A percentile compares a stretch with the other conserved stretches of the same genome.
Conservation (phyloP, 1,284 basidiomycete species). For the Coniferiporia sulphurascens region DNA sequence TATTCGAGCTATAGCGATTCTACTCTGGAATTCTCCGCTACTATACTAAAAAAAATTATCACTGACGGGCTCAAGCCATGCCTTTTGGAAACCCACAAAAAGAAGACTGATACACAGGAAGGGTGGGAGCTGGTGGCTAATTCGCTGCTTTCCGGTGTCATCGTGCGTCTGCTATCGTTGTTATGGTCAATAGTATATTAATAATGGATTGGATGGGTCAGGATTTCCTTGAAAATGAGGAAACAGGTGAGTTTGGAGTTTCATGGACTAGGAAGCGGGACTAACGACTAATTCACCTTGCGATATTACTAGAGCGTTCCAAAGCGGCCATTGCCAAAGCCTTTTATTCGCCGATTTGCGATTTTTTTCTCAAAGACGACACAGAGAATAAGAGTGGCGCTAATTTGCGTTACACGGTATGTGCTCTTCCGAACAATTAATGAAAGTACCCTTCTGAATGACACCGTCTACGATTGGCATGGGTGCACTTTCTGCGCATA, state of each 20-base stretch:
- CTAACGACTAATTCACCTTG: not conserved
- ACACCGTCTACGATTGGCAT: not conserved
- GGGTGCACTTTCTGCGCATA: slow-evolving; percentile 20
- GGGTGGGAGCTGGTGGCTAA: slow-evolving; percentile 36
- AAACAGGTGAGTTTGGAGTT: not conserved
- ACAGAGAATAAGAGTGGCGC: slow-evolving; percentile 25
- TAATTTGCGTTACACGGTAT: slow-evolving; percentile 13
- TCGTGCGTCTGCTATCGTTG: slow-evolving; percentile 27
- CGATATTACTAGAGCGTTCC: slow-evolving; percentile 12
- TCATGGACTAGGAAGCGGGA: not conserved
- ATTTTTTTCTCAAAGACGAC: slow-evolving; percentile 27
- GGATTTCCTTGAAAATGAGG: slow-evolving; percentile 13
- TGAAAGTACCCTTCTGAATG: not conserved
- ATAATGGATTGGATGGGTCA: not conserved
- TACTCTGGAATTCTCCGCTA: slow-evolving; percentile 31
- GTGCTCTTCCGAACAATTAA: not conserved
- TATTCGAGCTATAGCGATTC: slow-evolving; percentile 30
- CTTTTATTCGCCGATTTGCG: slow-evolving; percentile 27
- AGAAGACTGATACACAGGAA: slow-evolving; percentile 14
- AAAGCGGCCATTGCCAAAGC: slow-evolving; percentile 23
- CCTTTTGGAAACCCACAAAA: slow-evolving; percentile 20
- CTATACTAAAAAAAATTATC: slow-evolving; percentile 31
- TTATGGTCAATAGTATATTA: no score
- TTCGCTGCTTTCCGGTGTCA: slow-evolving; percentile 38
- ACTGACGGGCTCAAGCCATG: slow-evolving; percentile 22